Evolutionary conservation across 139 green algal species (phyloP).

Genomic region (Tetradesmus obliquus): DNA sequence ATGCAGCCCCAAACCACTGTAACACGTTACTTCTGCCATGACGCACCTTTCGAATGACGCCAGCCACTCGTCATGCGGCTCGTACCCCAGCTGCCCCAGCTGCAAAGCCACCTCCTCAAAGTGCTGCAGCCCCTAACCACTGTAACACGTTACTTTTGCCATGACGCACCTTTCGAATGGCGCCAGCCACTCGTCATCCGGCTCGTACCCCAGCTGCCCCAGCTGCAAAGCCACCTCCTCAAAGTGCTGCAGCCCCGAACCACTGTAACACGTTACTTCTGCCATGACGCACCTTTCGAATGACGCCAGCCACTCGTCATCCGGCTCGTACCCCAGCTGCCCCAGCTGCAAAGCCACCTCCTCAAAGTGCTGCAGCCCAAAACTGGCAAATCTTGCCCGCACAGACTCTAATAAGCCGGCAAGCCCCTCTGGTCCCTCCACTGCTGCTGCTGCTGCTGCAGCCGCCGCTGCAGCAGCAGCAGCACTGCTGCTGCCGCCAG

Average conservation of each 20-base stretch:
- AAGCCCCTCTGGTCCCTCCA: not conserved
- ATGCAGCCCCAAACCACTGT: not conserved
- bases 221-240: slow-evolving; percentile 28
- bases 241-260: slow-evolving; percentile 11
- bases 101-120: slow-evolving; percentile 32
- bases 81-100: slow-evolving; percentile 9
- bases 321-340: slow-evolving; percentile 13
- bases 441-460: slow-evolving; percentile 9
- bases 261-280: too few relatives aligned
- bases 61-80: slow-evolving; percentile 2
- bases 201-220: slow-evolving; percentile 3
- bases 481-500: not conserved
- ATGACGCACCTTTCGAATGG: not conserved
- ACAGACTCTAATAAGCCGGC: slow-evolving; percentile 13
- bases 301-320: slow-evolving; percentile 6
- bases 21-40: too few relatives aligned
- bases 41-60: not conserved
- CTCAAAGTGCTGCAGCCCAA: slow-evolving; percentile 36
- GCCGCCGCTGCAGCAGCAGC: slow-evolving; percentile 14
- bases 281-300: not conserved
- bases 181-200: not conserved
- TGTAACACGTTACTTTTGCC: too few relatives aligned
- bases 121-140: not conserved
- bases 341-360: slow-evolving; percentile 29
- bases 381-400: not conserved